Conservation (phyloP, 306 rosid genomes). For the Potentilla sterilis region DNA sequence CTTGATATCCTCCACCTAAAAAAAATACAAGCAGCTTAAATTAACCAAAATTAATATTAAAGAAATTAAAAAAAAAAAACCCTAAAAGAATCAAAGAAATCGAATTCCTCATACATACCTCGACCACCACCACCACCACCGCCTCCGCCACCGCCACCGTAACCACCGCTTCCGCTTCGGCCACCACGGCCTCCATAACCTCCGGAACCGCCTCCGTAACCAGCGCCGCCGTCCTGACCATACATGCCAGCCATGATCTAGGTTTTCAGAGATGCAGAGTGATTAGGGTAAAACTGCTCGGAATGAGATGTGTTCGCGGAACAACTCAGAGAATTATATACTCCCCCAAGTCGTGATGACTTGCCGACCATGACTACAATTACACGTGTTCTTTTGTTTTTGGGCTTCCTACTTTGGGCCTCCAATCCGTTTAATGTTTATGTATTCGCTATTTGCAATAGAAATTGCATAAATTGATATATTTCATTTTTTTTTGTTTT, state of each 20-base stretch:
- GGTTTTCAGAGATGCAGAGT: slow-evolving; percentile 32
- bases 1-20: slow-evolving; percentile 68
- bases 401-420: slow-evolving; percentile 9
- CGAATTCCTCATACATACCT: slow-evolving; percentile 38
- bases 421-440: neutral
- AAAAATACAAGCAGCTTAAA: slow-evolving; percentile 16
- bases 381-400: neutral
- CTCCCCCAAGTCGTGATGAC: neutral
- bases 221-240: slow-evolving; percentile 75
- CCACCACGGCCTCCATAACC: slow-evolving; percentile 46
- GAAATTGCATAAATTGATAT: no score
- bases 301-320: neutral
- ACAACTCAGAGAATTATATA: neutral
- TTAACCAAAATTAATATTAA: neutral
- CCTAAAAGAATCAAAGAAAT: neutral
- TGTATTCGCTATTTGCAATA: no score
- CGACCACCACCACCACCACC: slow-evolving; percentile 69
- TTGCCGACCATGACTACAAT: neutral
- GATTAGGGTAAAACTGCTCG: slow-evolving; percentile 29
- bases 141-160: slow-evolving; percentile 18
- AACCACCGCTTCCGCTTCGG: slow-evolving; percentile 37
- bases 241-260: slow-evolving; percentile 80
- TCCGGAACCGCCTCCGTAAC: slow-evolving; percentile 3
- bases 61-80: neutral
- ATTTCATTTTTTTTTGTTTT: no score